Evolutionary conservation across 176 grass and related monocot genomes (phyloP).

Genomic region (Elaeis guineensis): DNA sequence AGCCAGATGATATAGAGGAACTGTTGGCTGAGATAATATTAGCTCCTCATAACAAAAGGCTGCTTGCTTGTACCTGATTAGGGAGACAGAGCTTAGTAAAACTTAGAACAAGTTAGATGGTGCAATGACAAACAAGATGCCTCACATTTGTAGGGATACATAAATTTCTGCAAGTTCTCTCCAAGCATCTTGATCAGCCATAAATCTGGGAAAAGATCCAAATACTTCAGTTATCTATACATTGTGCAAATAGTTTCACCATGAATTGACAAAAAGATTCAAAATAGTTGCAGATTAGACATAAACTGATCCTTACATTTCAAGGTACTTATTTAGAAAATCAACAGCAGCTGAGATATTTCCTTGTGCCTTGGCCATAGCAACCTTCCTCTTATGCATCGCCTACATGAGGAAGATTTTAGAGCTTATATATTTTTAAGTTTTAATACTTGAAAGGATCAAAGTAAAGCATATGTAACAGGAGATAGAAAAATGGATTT

Average conservation of each 20-base stretch:
- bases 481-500: too few species aligned
- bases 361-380: conserved; percentile 90
- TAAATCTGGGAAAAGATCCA: conserved; percentile 57
- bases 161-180: conserved; percentile 99
- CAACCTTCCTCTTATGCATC: conserved; percentile 90
- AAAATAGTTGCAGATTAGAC: not conserved
- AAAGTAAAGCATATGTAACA: too few species aligned
- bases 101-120: not conserved
- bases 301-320: conserved; percentile 55
- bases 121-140: conserved; percentile 16
- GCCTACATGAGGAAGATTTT: conserved; percentile 28
- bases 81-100: conserved; percentile 6
- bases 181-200: conserved; percentile 99
- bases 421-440: too few species aligned
- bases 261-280: not conserved
- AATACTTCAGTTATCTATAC: conserved; percentile 6
- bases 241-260: not conserved
- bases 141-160: conserved; percentile 85
- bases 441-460: too few species aligned
- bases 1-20: conserved; percentile 82
- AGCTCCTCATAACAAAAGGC: conserved; percentile 98
- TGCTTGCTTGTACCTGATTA: conserved; percentile 88
- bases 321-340: conserved; percentile 85
- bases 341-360: conserved; percentile 54
- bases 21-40: conserved; percentile 83